Conservation (phyloP, 106 monocot genomes). For the Xerophyta viscosa region DNA sequence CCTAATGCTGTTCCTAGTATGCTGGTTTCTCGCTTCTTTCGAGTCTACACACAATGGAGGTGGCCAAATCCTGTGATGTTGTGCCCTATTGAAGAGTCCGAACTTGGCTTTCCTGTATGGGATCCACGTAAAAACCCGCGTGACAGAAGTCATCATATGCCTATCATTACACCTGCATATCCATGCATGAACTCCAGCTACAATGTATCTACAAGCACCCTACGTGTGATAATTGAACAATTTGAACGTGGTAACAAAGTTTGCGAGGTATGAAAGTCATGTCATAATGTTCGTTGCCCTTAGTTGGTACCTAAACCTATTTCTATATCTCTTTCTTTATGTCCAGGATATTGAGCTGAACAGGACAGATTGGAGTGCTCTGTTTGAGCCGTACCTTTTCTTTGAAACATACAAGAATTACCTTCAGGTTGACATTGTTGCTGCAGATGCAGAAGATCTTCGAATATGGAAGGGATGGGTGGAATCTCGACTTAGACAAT, state of each 20-base stretch:
- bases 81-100: conserved; percentile 81
- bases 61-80: conserved; percentile 99
- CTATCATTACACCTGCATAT: conserved; percentile 99
- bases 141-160: conserved; percentile 90
- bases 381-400: conserved; percentile 84
- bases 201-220: conserved; percentile 92
- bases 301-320: not conserved
- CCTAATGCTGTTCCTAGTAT: conserved; percentile 94
- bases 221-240: conserved; percentile 93
- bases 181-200: conserved; percentile 99
- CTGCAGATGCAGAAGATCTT: conserved; percentile 72
- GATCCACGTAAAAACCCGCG: conserved; percentile 90
- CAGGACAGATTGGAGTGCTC: conserved; percentile 49
- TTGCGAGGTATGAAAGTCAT: conserved; percentile 65
- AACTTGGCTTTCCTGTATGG: conserved; percentile 92
- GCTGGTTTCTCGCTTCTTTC: conserved; percentile 91
- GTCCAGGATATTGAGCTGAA: conserved; percentile 80
- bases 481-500: conserved; percentile 85
- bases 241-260: conserved; percentile 85
- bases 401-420: conserved; percentile 91
- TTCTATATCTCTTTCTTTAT: not conserved
- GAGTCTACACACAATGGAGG: conserved; percentile 96
- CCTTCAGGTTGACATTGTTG: conserved; percentile 88
- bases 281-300: conserved; percentile 3
- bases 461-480: conserved; percentile 96